Evolutionary conservation across 2,329 filamentous ascomycete genomes (phyloP).

Genomic region (Aspergillus fijiensis): DNA sequence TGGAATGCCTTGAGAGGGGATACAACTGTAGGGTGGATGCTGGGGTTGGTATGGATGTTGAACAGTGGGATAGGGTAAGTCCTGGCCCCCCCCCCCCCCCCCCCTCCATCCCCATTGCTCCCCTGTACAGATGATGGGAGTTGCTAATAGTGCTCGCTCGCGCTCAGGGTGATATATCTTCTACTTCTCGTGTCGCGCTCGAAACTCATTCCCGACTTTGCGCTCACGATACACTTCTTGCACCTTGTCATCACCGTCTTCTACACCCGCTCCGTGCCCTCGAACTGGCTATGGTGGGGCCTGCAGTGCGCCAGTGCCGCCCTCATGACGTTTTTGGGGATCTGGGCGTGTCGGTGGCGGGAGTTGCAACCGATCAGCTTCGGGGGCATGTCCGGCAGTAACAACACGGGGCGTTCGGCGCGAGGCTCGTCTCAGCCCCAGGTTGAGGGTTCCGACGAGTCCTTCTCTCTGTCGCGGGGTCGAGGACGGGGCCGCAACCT

Average conservation of each 20-base stretch:
- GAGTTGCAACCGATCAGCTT: constrained; percentile 89
- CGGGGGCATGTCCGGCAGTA: constrained; percentile 51
- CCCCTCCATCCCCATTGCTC: neutral
- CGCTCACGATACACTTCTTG: constrained; percentile 80
- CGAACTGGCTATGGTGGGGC: constrained; percentile 83
- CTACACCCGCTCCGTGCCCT: constrained; percentile 74
- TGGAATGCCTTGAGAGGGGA: constrained; percentile 66
- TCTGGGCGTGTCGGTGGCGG: constrained; percentile 89
- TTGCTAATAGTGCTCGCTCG: neutral
- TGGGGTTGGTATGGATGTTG: constrained; percentile 66
- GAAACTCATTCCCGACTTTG: constrained; percentile 94
- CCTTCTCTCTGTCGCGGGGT: constrained; percentile 29
- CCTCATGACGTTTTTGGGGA: constrained; percentile 69
- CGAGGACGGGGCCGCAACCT: constrained; percentile 33
- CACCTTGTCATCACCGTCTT: constrained; percentile 75
- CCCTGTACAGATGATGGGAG: neutral
- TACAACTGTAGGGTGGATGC: constrained; percentile 68
- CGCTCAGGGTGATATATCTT: constrained; percentile 72
- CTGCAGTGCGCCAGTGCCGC: constrained; percentile 61
- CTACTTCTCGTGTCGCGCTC: constrained; percentile 81
- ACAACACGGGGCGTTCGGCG: constrained; percentile 17
- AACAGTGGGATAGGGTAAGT: constrained; percentile 64
- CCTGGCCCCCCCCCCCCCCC: neutral
- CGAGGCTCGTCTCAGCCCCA: constrained; percentile 10
- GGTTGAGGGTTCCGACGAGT: constrained; percentile 19